These are phyloP conservation scores for Aspergillus spinulosporus DNA, from an alignment of 2,329 filamentous ascomycete genomes.

Conservation along the genomic window DNA sequence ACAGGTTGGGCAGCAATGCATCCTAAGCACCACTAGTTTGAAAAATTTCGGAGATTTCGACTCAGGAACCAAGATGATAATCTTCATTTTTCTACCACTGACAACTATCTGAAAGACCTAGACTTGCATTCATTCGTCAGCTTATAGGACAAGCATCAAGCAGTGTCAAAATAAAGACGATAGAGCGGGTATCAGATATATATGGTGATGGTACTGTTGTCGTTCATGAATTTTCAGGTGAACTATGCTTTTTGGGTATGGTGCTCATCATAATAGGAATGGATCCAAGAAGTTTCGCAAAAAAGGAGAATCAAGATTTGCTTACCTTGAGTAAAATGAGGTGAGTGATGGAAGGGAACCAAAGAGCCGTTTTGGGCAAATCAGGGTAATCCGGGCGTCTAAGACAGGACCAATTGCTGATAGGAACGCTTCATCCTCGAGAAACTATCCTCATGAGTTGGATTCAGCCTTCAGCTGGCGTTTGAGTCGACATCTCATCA, in stretches of 20 bases:
- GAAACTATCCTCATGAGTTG: not conserved
- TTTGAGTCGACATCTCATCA: not conserved
- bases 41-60: constrained; percentile 15
- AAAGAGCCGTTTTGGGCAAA: constrained; percentile 1
- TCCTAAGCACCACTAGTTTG: constrained; percentile 14
- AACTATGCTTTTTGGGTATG: constrained; percentile 44
- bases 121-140: constrained; percentile 11
- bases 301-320: constrained; percentile 9
- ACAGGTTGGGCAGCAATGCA: constrained; percentile 41
- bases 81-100: constrained; percentile 11
- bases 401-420: constrained; percentile 4
- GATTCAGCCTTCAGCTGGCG: not conserved
- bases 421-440: not conserved
- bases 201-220: constrained; percentile 42
- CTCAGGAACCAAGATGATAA: constrained; percentile 8
- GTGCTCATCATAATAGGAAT: constrained; percentile 39
- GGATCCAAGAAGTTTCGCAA: constrained; percentile 5
- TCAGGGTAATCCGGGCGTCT: not conserved
- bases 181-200: constrained; percentile 33
- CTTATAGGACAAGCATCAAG: not conserved
- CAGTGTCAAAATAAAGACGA: constrained; percentile 14
- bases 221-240: constrained; percentile 46
- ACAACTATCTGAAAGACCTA: constrained; percentile 8
- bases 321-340: constrained; percentile 23
- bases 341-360: constrained; percentile 4